These are phyloP conservation scores for Nigrograna mackinnonii DNA, from an alignment of 2,329 filamentous ascomycete species.

Conservation along the genomic window DNA sequence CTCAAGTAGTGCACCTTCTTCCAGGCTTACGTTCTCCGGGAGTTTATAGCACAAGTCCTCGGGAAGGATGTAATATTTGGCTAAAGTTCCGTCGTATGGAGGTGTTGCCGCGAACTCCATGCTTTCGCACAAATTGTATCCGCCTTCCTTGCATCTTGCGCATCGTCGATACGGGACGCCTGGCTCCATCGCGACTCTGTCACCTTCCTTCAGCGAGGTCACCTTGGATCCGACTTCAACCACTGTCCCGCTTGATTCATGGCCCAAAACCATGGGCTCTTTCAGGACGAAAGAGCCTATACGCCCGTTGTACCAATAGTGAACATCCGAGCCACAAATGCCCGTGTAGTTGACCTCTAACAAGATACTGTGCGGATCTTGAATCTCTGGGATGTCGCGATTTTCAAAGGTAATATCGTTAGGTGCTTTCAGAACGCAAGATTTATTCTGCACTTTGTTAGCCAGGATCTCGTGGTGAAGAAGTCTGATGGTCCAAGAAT, in stretches of 20 bases:
- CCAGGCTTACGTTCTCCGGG: slow-evolving; percentile 22
- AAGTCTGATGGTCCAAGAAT: too few relatives aligned
- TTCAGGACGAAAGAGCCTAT: neutral
- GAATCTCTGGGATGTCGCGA: neutral
- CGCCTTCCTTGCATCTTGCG: slow-evolving; percentile 14
- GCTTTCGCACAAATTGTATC: slow-evolving; percentile 26
- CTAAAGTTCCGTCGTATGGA: slow-evolving; percentile 10
- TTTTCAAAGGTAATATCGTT: neutral
- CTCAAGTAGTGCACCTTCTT: slow-evolving; percentile 29
- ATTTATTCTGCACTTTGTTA: neutral
- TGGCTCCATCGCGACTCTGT: slow-evolving; percentile 31
- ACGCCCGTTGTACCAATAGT: neutral
- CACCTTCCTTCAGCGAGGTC: slow-evolving; percentile 22
- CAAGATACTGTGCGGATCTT: neutral
- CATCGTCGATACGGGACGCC: slow-evolving; percentile 22
- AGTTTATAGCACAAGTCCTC: slow-evolving; percentile 30
- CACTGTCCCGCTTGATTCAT: slow-evolving; percentile 29
- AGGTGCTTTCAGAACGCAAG: neutral
- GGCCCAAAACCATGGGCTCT: slow-evolving; percentile 14
- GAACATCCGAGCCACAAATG: neutral
- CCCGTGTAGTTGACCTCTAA: neutral
- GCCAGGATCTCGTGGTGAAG: too few relatives aligned
- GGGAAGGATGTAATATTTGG: slow-evolving; percentile 24
- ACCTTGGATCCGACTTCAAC: slow-evolving; percentile 22
- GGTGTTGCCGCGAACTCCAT: slow-evolving; percentile 28